Evolutionary conservation across 352 stramenopile species (phyloP), one percentile per base, ranked within the genome.

Genomic region (Globisporangium paroecandrum): DNA sequence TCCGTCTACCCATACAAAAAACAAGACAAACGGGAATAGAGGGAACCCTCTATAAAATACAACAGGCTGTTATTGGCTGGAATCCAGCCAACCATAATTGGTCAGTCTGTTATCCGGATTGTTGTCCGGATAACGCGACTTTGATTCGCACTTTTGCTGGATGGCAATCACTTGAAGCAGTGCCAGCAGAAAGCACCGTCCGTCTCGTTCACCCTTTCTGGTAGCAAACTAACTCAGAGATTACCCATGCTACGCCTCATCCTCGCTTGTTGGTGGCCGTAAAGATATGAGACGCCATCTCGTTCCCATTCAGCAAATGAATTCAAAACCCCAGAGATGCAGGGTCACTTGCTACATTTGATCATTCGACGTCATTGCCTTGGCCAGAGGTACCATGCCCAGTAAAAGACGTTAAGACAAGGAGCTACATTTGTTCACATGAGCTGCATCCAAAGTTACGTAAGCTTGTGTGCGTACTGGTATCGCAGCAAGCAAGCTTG

Each of bases 141-240:
- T 34, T 34, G 51, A 58, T 58, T 58, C 24, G 51, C 51, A 34
- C 8, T 58, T 18, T 58, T 18, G 51, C 51, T 15, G 1, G 6
- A 58, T 58, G 51, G 51, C 51, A 58, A 58, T 58, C 51, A 29
- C 20, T 25, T 55, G 47, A 55, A 55, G 47, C 18, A 29, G 47
- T 20, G 12, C 6, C 22, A 57, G 24, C 36, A 43, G 36, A 43
- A 41, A 43, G 3, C 29, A 32, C 29, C 29, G 29, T 15, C 36
- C 36, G 36, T 15, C 36, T 43, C 36, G 36, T 43, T 43, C 36
- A 18, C 36, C 13, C 51, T 34, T 57, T 20, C 9, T 32, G 29
- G 4, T 32, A 32, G 4, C 29, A 32, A 32, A 32, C 29, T 32
- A 32, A 32, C 29, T 32, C 29, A 32, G 29, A 29, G 27, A 32